Conservation (phyloP, 176 grass and related monocot species). For the Chloris gayana region DNA sequence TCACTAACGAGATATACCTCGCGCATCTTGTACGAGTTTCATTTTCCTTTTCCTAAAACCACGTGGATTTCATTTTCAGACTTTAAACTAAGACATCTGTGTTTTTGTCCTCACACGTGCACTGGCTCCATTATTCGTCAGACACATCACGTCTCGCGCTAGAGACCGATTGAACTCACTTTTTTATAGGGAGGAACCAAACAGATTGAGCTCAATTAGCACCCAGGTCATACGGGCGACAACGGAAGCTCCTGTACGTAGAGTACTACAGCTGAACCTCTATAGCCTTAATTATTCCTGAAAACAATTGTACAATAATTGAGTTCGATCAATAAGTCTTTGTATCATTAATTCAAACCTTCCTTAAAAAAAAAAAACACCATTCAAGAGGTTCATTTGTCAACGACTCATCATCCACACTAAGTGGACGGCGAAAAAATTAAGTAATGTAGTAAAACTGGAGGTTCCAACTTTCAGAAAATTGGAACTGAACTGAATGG, state of each 20-base stretch:
- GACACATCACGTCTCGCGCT: neutral
- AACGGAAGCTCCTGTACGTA: neutral
- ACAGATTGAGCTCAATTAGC: constrained; percentile 3
- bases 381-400: constrained; percentile 2
- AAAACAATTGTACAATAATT: constrained; percentile 22
- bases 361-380: neutral
- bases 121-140: neutral
- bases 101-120: constrained; percentile 11
- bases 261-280: constrained; percentile 8
- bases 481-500: too few relatives aligned
- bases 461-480: too few relatives aligned
- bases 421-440: neutral
- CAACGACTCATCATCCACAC: neutral
- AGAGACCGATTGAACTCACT: neutral
- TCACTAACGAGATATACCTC: too few relatives aligned
- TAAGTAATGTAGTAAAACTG: too few relatives aligned
- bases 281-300: constrained; percentile 8
- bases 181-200: neutral
- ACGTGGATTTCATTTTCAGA: constrained; percentile 15
- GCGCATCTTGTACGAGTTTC: neutral
- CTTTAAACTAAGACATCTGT: neutral
- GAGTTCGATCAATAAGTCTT: constrained; percentile 6
- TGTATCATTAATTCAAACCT: constrained; percentile 8
- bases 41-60: neutral
- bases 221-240: neutral